phyloP scores from a whole-genome alignment of 257 asterid species.

The Solanum chmielewskii region DNA sequence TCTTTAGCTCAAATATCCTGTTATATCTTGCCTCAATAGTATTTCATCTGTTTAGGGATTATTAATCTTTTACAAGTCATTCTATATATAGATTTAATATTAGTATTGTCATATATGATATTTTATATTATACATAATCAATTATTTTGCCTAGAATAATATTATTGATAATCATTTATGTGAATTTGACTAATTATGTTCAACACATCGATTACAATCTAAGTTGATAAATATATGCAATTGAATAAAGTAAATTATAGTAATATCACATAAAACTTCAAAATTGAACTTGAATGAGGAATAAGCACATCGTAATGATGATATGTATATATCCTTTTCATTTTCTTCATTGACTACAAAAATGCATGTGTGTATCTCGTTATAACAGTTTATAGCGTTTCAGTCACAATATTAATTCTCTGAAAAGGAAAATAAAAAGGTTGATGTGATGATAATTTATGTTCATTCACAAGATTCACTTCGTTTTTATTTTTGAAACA shows the following conservation, averaged over 20 bases:
- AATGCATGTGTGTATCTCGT: not conserved
- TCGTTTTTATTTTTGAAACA: not conserved
- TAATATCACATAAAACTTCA: not conserved
- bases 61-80: not conserved
- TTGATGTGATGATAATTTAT: not conserved
- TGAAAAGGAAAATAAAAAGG: not conserved
- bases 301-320: not conserved
- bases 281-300: not conserved
- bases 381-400: not conserved
- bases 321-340: not conserved
- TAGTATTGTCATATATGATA: not conserved
- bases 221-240: not conserved
- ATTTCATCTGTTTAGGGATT: not conserved
- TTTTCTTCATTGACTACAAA: not conserved
- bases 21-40: not conserved
- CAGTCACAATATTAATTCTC: not conserved
- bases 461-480: not conserved
- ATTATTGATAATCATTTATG: not conserved
- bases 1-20: not conserved
- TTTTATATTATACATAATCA: not conserved
- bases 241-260: not conserved
- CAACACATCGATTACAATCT: too few relatives aligned
- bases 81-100: not conserved
- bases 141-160: not conserved
- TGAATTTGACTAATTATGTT: not conserved